Percentiles rank a stretch among this genome's conserved stretches.
Conservation (phyloP, 345 rosid genomes). For the Euphorbia lathyris region DNA sequence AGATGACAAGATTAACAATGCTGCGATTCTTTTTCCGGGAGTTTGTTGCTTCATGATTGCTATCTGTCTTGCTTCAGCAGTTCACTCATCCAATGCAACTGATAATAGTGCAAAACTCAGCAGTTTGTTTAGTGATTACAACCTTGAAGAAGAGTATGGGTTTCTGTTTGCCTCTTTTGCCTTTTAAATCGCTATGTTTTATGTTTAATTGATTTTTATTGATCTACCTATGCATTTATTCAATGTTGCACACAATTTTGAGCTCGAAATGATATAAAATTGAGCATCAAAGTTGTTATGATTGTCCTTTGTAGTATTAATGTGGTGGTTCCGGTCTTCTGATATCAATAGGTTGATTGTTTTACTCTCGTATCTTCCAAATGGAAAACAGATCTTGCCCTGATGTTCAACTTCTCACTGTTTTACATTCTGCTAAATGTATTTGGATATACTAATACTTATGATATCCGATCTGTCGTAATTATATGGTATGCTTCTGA, state of each 20-base stretch:
- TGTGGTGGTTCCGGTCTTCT: not conserved
- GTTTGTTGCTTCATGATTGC: slow-evolving; percentile 82
- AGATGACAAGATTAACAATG: slow-evolving; percentile 70
- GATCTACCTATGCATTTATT: not conserved
- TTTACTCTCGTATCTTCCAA: no score
- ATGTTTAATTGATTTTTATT: not conserved
- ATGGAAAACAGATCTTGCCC: no score
- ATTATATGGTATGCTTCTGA: not conserved
- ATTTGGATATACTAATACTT: not conserved
- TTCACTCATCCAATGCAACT: slow-evolving; percentile 70
- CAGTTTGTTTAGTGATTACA: slow-evolving; percentile 26
- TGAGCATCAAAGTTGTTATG: not conserved
- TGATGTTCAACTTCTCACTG: not conserved
- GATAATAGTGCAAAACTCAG: slow-evolving; percentile 64
- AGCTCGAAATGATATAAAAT: not conserved
- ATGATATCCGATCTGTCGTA: not conserved
- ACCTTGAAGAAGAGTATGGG: slow-evolving; percentile 31
- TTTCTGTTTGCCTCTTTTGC: not conserved
- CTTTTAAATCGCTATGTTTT: not conserved
- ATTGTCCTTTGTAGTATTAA: not conserved
- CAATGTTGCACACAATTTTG: not conserved
- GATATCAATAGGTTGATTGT: no score
- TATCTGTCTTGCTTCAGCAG: slow-evolving; percentile 70
- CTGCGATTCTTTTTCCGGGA: slow-evolving; percentile 75
- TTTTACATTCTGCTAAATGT: not conserved